phyloP scores from a whole-genome alignment of 768 basidiomycete genomes.

The Zangia roseola region DNA sequence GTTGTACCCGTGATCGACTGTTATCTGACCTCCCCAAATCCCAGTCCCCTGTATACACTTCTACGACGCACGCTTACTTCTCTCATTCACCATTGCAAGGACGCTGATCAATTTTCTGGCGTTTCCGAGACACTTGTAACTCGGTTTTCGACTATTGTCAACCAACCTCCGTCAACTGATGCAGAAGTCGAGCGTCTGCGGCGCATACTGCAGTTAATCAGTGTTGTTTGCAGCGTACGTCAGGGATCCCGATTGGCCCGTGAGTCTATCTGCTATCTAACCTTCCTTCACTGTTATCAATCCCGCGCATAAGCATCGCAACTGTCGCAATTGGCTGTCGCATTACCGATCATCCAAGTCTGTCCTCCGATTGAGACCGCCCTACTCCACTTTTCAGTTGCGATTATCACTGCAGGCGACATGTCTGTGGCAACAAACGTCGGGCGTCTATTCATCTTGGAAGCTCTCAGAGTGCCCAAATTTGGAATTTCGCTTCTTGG shows the following conservation, averaged over 20 bases:
- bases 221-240: conserved; percentile 60
- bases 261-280: conserved; percentile 32
- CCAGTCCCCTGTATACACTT: conserved; percentile 49
- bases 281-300: conserved; percentile 1
- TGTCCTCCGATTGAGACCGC: conserved; percentile 27
- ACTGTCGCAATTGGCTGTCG: conserved; percentile 34
- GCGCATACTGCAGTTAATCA: conserved; percentile 55
- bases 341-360: conserved; percentile 28
- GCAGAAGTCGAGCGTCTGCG: conserved; percentile 39
- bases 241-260: conserved; percentile 68
- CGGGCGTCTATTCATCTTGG: conserved; percentile 48
- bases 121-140: conserved; percentile 54
- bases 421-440: conserved; percentile 34
- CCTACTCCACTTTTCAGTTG: conserved; percentile 32
- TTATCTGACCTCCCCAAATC: conserved; percentile 44
- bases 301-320: conserved; percentile 33
- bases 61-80: conserved; percentile 76
- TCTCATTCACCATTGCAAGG: conserved; percentile 79
- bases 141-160: conserved; percentile 29
- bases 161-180: conserved; percentile 1
- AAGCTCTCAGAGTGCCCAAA: conserved; percentile 22
- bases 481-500: conserved; percentile 60
- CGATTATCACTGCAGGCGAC: conserved; percentile 43
- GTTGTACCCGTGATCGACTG: conserved; percentile 55
- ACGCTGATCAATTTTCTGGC: conserved; percentile 58